These are phyloP conservation scores for Neonectria magnoliae DNA, from an alignment of 2,329 filamentous ascomycete species.

Conservation along the genomic window DNA sequence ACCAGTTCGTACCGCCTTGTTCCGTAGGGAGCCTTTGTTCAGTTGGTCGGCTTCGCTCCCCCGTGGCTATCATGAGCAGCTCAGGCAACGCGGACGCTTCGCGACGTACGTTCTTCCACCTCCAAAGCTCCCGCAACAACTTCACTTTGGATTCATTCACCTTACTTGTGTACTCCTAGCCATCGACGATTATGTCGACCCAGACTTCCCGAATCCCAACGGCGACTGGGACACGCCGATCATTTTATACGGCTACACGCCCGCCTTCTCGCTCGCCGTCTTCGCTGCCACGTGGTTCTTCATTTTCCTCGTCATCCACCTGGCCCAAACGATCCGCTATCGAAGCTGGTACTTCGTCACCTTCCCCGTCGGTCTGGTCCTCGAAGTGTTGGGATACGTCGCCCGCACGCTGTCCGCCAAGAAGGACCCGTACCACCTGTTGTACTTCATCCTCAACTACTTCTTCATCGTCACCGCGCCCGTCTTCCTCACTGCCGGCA, in stretches of 20 bases:
- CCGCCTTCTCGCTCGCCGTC: constrained; percentile 55
- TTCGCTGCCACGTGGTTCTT: constrained; percentile 57
- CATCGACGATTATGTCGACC: constrained; percentile 57
- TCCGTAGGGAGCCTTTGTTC: neutral
- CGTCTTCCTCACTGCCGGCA: constrained; percentile 65
- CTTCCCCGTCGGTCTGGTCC: constrained; percentile 54
- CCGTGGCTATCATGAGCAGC: neutral
- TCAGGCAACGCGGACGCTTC: neutral
- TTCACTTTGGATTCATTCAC: neutral
- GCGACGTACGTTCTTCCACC: constrained; percentile 21
- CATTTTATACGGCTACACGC: constrained; percentile 62
- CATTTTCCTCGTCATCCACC: constrained; percentile 52
- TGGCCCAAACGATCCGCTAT: constrained; percentile 48
- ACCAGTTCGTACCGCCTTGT: too few species aligned
- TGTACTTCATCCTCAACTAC: constrained; percentile 68
- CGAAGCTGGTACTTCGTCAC: constrained; percentile 59
- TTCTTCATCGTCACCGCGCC: constrained; percentile 70
- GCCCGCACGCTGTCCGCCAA: constrained; percentile 59
- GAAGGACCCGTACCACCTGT: constrained; percentile 62
- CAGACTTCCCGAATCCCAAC: constrained; percentile 60
- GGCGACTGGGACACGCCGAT: constrained; percentile 57
- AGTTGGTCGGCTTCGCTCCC: neutral
- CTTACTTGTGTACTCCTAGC: constrained; percentile 11
- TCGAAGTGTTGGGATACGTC: constrained; percentile 62
- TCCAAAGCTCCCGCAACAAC: neutral